A percentile compares a stretch with the other conserved stretches of the same genome.
Evolutionary conservation across 2,329 filamentous ascomycete genomes (phyloP).

Genomic region (Colletotrichum tropicale): DNA sequence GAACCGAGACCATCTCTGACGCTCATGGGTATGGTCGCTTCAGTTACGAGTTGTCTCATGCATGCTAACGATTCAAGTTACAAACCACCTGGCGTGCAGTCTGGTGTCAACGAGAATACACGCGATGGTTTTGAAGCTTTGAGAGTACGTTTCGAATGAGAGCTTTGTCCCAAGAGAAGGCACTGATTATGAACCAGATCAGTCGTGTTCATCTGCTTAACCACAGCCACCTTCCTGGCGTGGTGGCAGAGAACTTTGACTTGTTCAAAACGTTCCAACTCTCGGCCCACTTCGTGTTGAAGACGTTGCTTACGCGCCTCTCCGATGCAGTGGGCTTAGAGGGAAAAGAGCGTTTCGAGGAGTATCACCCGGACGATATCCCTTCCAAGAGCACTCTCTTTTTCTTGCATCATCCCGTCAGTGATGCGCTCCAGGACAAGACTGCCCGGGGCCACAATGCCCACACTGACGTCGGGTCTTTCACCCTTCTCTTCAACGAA

Average conservation of each 20-base stretch:
- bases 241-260: not conserved
- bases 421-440: not conserved
- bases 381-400: not conserved
- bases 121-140: not conserved
- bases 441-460: not conserved
- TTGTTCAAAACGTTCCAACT: not conserved
- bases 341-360: not conserved
- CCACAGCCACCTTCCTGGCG: not conserved
- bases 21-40: not conserved
- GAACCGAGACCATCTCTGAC: not conserved
- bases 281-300: not conserved
- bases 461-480: not conserved
- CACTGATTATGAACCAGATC: not conserved
- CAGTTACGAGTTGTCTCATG: accelerated
- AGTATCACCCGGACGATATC: not conserved
- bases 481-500: not conserved
- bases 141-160: not conserved
- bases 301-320: not conserved
- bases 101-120: not conserved
- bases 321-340: not conserved
- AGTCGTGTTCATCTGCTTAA: not conserved
- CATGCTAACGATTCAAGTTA: not conserved
- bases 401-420: not conserved
- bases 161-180: accelerated
- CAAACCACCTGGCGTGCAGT: not conserved